Evolutionary conservation across 805 yeast genomes (phyloP).

Genomic region (Kluyveromyces aestuarii): DNA sequence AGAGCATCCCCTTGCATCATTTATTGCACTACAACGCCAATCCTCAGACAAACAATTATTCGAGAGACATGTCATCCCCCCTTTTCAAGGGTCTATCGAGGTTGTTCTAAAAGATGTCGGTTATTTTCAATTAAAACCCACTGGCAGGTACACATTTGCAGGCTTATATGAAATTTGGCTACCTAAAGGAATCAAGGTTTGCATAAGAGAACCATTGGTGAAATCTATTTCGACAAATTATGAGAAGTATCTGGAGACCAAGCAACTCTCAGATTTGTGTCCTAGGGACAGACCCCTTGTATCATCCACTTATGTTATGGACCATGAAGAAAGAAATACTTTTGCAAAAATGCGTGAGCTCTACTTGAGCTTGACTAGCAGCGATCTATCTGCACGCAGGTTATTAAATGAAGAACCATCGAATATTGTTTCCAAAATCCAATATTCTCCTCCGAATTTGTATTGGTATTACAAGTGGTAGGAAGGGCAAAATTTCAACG

Average conservation of each 20-base stretch:
- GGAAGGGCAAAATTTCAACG: neutral
- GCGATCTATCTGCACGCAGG: slow-evolving; percentile 15
- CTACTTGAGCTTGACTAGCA: slow-evolving; percentile 19
- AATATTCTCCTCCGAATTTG: slow-evolving; percentile 16
- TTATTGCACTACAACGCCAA: slow-evolving; percentile 16
- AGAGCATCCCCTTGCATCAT: slow-evolving; percentile 25
- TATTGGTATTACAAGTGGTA: slow-evolving; percentile 28
- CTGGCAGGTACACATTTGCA: slow-evolving; percentile 34
- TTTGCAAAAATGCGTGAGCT: slow-evolving; percentile 19
- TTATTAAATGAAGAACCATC: slow-evolving; percentile 12
- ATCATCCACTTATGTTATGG: slow-evolving; percentile 22
- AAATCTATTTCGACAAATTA: slow-evolving; percentile 14
- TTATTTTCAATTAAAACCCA: slow-evolving; percentile 48
- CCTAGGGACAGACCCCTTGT: slow-evolving; percentile 21
- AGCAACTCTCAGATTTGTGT: slow-evolving; percentile 17
- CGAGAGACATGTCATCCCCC: slow-evolving; percentile 49
- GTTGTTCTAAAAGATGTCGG: slow-evolving; percentile 60
- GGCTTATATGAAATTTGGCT: slow-evolving; percentile 41
- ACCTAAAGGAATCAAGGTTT: slow-evolving; percentile 45
- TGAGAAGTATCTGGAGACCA: slow-evolving; percentile 30
- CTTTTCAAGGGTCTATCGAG: slow-evolving; percentile 61
- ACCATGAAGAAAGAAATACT: slow-evolving; percentile 12
- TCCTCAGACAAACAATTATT: slow-evolving; percentile 18
- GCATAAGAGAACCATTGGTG: slow-evolving; percentile 45
- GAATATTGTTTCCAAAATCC: slow-evolving; percentile 9